Conservation (phyloP, 257 asterid species). For the Jasminum sambac region DNA sequence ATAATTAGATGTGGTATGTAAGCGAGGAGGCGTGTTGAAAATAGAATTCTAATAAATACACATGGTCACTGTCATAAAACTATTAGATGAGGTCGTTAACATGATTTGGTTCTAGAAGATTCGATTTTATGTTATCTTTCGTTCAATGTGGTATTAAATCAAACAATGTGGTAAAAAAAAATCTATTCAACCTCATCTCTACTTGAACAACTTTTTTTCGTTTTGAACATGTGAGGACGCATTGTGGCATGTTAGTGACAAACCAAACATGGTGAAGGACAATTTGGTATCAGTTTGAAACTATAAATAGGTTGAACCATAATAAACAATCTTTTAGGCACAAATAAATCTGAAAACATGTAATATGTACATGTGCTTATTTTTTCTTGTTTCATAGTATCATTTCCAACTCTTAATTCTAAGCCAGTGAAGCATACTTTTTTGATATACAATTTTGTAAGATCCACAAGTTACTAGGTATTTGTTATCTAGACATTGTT, state of each 20-base stretch:
- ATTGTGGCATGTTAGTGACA: not conserved
- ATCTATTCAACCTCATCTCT: not conserved
- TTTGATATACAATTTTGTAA: too few relatives aligned
- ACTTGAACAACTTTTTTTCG: not conserved
- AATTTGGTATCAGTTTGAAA: not conserved
- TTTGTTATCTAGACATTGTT: too few relatives aligned
- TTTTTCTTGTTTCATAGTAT: not conserved
- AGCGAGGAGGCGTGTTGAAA: not conserved
- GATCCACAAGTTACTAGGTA: too few relatives aligned
- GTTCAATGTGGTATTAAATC: not conserved
- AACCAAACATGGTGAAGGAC: not conserved
- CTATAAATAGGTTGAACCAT: not conserved
- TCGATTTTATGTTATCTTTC: not conserved
- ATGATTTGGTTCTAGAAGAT: not conserved
- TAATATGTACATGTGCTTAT: not conserved
- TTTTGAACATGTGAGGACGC: not conserved
- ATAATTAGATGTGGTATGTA: not conserved
- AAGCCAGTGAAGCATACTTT: not conserved
- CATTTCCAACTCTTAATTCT: not conserved
- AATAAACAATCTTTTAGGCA: not conserved
- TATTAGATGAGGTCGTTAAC: not conserved
- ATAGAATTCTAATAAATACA: not conserved
- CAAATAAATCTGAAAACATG: not conserved
- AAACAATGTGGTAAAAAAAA: not conserved
- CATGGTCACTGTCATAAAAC: not conserved